Evolutionary conservation across 495 filamentous ascomycete species (phyloP).

Genomic region (Aspergillus heteromorphus): DNA sequence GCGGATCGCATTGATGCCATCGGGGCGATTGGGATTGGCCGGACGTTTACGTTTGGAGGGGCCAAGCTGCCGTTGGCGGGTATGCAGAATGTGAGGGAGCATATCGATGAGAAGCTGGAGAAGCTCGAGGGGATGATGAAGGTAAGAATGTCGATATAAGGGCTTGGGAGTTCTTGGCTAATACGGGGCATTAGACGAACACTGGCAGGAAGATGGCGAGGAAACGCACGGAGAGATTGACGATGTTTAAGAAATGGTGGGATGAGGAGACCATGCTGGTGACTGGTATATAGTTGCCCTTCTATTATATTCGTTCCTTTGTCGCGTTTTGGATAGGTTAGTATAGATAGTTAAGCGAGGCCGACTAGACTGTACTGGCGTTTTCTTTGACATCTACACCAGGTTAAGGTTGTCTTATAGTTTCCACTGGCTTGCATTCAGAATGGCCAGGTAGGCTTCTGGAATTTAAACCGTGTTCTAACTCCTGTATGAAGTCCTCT

Average conservation of each 20-base stretch:
- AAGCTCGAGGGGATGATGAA: constrained; percentile 69
- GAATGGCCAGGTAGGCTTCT: too few relatives aligned
- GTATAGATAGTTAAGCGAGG: too few relatives aligned
- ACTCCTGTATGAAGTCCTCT: background rate
- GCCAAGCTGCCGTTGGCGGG: constrained; percentile 42
- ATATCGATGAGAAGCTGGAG: constrained; percentile 77
- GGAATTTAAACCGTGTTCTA: too few relatives aligned
- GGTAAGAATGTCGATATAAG: background rate
- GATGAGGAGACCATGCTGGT: constrained; percentile 49
- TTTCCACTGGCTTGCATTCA: background rate
- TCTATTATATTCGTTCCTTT: too few relatives aligned
- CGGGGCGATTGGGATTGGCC: constrained; percentile 74
- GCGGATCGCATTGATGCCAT: constrained; percentile 87
- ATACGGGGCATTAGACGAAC: constrained; percentile 51
- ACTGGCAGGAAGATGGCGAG: constrained; percentile 62
- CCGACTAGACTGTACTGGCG: background rate
- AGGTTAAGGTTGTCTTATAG: background rate
- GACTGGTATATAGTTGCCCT: background rate
- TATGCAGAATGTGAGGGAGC: constrained; percentile 61
- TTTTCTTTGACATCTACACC: background rate
- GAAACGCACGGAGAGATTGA: constrained; percentile 58
- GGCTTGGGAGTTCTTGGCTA: background rate
- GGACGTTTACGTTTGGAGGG: constrained; percentile 72
- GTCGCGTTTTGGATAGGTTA: too few relatives aligned
- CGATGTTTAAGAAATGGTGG: constrained; percentile 67